Evolutionary conservation across 495 filamentous ascomycete genomes (phyloP).

Genomic region (Tuber calosporum): DNA sequence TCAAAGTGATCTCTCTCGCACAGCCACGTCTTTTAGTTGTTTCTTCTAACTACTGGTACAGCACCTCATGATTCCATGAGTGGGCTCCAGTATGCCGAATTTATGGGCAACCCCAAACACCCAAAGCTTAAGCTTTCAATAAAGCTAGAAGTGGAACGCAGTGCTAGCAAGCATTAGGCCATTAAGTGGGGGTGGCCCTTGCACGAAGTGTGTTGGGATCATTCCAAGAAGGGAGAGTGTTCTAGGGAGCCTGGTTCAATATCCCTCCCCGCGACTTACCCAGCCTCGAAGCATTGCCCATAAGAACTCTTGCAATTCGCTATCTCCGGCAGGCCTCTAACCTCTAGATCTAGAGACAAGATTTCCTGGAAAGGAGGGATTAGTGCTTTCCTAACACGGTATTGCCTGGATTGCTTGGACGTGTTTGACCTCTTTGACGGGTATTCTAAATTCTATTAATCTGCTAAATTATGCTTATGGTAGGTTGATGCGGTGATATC

Average conservation of each 20-base stretch:
- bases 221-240: background rate
- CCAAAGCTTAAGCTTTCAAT: background rate
- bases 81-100: background rate
- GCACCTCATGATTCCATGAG: background rate
- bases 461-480: background rate
- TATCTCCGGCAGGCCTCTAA: background rate
- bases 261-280: background rate
- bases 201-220: background rate
- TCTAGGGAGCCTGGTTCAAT: background rate
- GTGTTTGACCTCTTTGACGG: background rate
- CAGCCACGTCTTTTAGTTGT: no score
- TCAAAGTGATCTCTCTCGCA: no score
- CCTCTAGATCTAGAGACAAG: background rate
- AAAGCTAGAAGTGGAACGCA: background rate
- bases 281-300: background rate
- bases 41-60: background rate
- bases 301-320: background rate
- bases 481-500: background rate
- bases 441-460: background rate
- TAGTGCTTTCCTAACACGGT: background rate
- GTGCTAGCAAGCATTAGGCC: background rate
- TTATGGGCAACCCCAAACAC: background rate
- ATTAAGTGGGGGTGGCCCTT: background rate
- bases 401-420: background rate
- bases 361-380: background rate